Evolutionary conservation across 1,139 yeast species (phyloP), one percentile per base, ranked within the genome.

Genomic region (Debaryomyces sp.): DNA sequence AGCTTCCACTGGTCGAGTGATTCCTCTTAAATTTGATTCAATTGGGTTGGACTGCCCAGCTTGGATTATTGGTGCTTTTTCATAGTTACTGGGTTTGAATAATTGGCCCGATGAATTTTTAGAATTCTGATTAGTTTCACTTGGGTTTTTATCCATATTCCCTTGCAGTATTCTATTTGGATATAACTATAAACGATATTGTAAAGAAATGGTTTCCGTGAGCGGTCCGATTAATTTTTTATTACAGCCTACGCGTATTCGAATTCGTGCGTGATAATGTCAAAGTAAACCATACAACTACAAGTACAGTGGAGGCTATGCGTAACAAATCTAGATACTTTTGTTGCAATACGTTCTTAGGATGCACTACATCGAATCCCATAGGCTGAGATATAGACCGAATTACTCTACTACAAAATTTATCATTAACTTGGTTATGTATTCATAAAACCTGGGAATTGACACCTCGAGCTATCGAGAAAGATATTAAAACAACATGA

Each of bases 21-120:
- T 22, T n/a, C 26, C 30, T 30, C 43, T 41, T 22, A 41, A 9
- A 23, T 41, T 30, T 10, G 43, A 41, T 21, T 41, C 43, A 29
- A 30, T 41, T 13, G 32, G 43, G 22, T 22, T 41, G n/a, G 32
- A 9, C 10, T 30, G 35, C 5, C 36, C 26, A 5, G 23, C 29
- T 7, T 22, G 36, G 5, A 21, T 35, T 35, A 35, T 12, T 12
- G 38, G 26, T 1, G 15, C 35, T 5, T 29, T 39, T 17, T 39
- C 42, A 17, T 27, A 39, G n/a, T 6, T 12, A 30, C n/a, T 30
- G 8, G 27, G 29, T 9, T 30, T 41, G n/a, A 27, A 30, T 21
- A 30, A 18, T 12, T 30, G 24, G 3, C 27, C 29, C 6, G 37
- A 12, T 22, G 43, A 23, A 27, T 18, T 21, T 17, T 12, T 18